Conservation (phyloP, 2,329 filamentous ascomycete genomes). For the Delphinella strobiligena region DNA sequence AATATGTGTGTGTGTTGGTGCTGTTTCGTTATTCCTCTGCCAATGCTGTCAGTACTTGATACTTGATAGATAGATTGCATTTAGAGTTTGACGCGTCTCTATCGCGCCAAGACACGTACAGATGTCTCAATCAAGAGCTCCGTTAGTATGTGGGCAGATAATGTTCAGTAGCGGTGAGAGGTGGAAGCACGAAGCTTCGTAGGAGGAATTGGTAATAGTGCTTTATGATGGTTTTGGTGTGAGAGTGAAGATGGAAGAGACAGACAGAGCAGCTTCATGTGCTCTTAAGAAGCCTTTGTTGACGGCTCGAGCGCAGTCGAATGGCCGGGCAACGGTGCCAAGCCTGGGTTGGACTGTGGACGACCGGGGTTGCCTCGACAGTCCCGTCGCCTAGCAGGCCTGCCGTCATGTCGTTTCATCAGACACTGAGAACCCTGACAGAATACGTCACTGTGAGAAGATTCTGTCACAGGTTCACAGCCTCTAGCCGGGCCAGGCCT, state of each 20-base stretch:
- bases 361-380: too few relatives aligned
- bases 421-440: too few relatives aligned
- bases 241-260: conserved; percentile 15
- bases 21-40: conserved; percentile 5
- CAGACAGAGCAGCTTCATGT: not conserved
- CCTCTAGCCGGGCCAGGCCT: too few relatives aligned
- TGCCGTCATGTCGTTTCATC: too few relatives aligned
- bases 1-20: conserved; percentile 9
- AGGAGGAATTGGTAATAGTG: conserved; percentile 9
- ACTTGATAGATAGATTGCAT: conserved; percentile 9
- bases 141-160: conserved; percentile 24
- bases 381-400: too few relatives aligned
- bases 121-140: conserved; percentile 26
- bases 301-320: conserved; percentile 1
- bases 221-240: conserved; percentile 12
- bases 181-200: conserved; percentile 14
- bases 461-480: too few relatives aligned
- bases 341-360: too few relatives aligned
- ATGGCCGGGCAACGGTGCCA: conserved; percentile 8
- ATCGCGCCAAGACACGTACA: conserved; percentile 13
- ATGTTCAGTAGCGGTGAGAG: conserved; percentile 22
- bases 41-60: not conserved
- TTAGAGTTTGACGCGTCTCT: conserved; percentile 10
- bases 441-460: too few relatives aligned
- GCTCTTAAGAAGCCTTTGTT: conserved; percentile 6